Evolutionary conservation across 768 basidiomycete genomes (phyloP), one percentile per base, ranked within the genome.

Genomic region (Imleria badia): DNA sequence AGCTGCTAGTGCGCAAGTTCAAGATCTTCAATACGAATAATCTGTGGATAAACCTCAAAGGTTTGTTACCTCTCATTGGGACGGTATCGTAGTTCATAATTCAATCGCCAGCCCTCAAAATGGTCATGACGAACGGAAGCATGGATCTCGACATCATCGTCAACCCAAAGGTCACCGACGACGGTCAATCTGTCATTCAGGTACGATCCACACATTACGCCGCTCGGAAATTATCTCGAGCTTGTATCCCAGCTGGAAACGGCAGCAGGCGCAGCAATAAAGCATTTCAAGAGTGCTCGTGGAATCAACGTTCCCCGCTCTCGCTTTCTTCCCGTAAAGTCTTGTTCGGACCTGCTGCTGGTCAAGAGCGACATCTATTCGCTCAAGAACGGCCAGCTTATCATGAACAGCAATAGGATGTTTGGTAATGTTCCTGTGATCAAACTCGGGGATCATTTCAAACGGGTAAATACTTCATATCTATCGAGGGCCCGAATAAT

Each of bases 381-480:
- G 51, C 79, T 97, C 47, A 76, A 86, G 71, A 91, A 97, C 68
- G 94, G 94, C 19, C 87, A 87, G 63, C 81, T 96, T 55, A 81
- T 91, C 59, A 89, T 97, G 79, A 92, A 89, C 68, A 83, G 83
- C 57, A 77, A 81, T 36, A 76, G 91, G 61, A 88, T 92, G 85
- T 94, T 94, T 66, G 83, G 81, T 65, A 89, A 83, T 19, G 87
- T 91, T 26, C 96, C 94, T n/a, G 93, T 96, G 45, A 91, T 98
- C 81, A 97, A 97, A 78, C 83, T 97, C 45, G 94, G 94, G 42
- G 92, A 94, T 72, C 89, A 91, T 70, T 97, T 98, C 84, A 97
- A 95, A 81, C 95, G 92, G 83, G 89, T 91, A 51, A 44, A 17
- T 22, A 39, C n/a, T 26, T 12, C 8, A 5, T 11, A 36, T 55